Conservation (phyloP, 2,329 filamentous ascomycete species). For the Diaporthe australafricana region DNA sequence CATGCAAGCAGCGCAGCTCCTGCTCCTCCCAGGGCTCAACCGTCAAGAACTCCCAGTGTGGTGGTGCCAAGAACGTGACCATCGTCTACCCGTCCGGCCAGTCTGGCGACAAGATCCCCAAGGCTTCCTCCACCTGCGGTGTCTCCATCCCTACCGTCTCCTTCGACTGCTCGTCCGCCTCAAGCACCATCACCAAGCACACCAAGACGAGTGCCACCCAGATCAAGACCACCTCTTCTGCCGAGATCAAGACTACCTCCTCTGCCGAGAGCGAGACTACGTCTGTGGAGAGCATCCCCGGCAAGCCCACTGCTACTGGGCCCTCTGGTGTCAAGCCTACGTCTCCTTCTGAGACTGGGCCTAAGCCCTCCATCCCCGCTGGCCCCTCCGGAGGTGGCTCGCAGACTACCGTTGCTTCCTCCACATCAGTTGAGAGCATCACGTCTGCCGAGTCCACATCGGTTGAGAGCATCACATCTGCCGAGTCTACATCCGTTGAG, state of each 20-base stretch:
- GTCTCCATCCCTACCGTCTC: constrained; percentile 80
- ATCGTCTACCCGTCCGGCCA: constrained; percentile 73
- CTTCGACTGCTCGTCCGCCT: constrained; percentile 74
- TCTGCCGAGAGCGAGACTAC: constrained; percentile 40
- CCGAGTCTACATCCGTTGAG: not conserved
- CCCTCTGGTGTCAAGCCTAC: constrained; percentile 21
- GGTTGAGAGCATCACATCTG: constrained; percentile 33
- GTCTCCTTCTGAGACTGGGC: constrained; percentile 38
- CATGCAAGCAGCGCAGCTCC: constrained; percentile 80
- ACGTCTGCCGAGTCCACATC: constrained; percentile 39
- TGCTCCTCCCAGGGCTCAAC: constrained; percentile 77
- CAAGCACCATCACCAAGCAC: constrained; percentile 41
- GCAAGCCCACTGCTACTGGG: constrained; percentile 16
- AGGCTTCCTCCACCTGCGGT: constrained; percentile 64
- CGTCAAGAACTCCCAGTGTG: constrained; percentile 88
- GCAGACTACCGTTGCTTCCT: constrained; percentile 26
- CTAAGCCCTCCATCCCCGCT: constrained; percentile 29
- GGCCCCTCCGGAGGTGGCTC: constrained; percentile 30
- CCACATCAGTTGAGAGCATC: constrained; percentile 27
- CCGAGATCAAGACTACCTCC: constrained; percentile 40
- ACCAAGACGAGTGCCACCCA: constrained; percentile 39
- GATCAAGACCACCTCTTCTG: constrained; percentile 40
- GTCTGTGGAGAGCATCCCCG: not conserved
- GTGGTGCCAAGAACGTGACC: constrained; percentile 85
- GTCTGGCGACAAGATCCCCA: constrained; percentile 62